These are phyloP conservation scores for Cyberlindnera mrakii DNA, from an alignment of 805 yeast genomes.

Conservation along the genomic window DNA sequence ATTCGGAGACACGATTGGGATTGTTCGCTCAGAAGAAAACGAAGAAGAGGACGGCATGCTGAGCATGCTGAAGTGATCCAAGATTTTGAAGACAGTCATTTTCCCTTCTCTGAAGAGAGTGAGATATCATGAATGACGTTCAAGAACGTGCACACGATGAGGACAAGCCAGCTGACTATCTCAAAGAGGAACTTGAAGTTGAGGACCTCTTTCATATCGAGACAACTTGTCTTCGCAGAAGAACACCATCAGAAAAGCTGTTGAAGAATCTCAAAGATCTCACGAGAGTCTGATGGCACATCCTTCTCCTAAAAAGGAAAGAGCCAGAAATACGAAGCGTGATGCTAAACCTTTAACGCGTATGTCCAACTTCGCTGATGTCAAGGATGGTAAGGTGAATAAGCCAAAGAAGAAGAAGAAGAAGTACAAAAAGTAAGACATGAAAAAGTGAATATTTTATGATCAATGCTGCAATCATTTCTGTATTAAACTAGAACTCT, in stretches of 20 bases:
- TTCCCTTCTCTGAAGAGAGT: no score
- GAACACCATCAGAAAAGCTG: not conserved
- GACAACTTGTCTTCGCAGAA: not conserved
- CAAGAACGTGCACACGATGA: not conserved
- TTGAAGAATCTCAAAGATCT: not conserved
- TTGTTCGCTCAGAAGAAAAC: no score
- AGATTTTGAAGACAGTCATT: no score
- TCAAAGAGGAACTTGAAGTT: not conserved
- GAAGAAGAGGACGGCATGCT: no score
- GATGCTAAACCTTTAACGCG: no score
- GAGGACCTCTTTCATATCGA: not conserved
- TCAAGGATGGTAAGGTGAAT: constrained; percentile 3
- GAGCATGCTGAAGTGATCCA: no score
- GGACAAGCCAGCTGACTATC: not conserved
- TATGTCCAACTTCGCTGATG: not conserved
- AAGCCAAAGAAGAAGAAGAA: constrained; percentile 10
- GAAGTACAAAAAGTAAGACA: constrained; percentile 10
- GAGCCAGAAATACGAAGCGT: no score
- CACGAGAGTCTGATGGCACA: no score
- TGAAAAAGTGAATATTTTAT: not conserved
- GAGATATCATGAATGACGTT: not conserved
- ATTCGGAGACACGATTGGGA: no score
- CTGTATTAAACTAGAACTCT: no score
- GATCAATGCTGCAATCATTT: no score
- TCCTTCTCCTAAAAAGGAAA: no score